Evolutionary conservation across 2,329 filamentous ascomycete species (phyloP), one percentile per base, ranked within the genome.

Genomic region (Sclerotinia nivalis): DNA sequence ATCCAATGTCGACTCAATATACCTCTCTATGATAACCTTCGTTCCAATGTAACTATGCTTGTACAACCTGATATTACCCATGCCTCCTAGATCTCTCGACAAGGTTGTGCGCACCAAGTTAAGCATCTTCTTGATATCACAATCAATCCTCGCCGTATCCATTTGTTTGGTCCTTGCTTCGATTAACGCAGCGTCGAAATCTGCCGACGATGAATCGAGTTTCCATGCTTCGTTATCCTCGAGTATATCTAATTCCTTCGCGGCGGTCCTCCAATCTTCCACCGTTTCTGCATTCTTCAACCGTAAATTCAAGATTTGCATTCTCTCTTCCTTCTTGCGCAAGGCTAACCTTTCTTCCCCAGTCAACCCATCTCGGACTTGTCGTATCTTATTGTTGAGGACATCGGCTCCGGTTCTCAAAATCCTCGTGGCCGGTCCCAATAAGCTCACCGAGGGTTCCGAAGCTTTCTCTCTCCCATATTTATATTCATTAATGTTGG

Each of bases 171-270:
- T 82, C n/a, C 92, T 88, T 45, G 86, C 82, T 73, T 89, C 84
- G 55, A 97, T 87, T 12, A 96, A 82, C 0, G 82, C 82, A 0
- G 88, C 86, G 75, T 95, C 88, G n/a, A 85, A 88, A 65, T 87
- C 84, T 4, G 71, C 47, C n/a, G 74, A 76, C 1, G 76, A 78
- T 12, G 86, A 81, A 65, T 92, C 87, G 45, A 84, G 79, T 78
- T 97, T 97, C 94, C 94, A 97, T 40, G 83, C 81, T 74, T 95
- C 89, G 77, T 95, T 93, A 59, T 89, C 89, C 78, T 97, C 93
- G 20, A 97, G 82, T 13, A 84, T 79, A 77, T 97, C 94, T 56
- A 97, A 86, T 77, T 94, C 90, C 56, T 84, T 84, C 2, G 94
- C 94, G 13, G 92, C 91, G 22, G 83, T 82, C 74, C 89, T 86